Conservation (phyloP, 768 basidiomycete genomes). For the Suillus ampliporus region DNA sequence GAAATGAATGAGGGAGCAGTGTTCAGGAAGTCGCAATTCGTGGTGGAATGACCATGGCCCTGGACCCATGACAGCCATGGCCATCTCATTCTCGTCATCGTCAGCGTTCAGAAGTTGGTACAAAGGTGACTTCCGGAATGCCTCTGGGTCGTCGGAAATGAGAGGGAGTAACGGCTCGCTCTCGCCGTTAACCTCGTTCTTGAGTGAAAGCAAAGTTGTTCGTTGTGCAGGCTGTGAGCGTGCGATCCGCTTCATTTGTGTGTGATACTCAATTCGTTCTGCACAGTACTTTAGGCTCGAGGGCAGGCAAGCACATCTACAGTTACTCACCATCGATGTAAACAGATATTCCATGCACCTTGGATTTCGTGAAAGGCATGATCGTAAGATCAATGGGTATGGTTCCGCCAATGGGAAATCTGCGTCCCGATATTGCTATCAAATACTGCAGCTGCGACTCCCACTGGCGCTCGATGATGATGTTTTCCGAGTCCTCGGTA, state of each 20-base stretch:
- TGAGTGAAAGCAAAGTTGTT: slow-evolving; percentile 67
- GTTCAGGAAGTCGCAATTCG: slow-evolving; percentile 68
- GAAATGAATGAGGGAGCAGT: slow-evolving; percentile 67
- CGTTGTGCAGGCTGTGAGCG: slow-evolving; percentile 71
- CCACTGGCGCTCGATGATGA: slow-evolving; percentile 90
- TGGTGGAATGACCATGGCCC: slow-evolving; percentile 89
- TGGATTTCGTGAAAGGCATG: slow-evolving; percentile 86
- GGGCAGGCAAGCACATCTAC: background rate
- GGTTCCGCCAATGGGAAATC: slow-evolving; percentile 86
- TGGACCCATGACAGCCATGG: slow-evolving; percentile 68
- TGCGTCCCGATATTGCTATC: slow-evolving; percentile 76
- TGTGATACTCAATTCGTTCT: slow-evolving; percentile 87
- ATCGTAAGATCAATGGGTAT: slow-evolving; percentile 82
- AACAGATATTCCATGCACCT: slow-evolving; percentile 75
- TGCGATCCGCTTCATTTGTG: slow-evolving; percentile 66
- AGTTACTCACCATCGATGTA: slow-evolving; percentile 75
- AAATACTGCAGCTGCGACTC: slow-evolving; percentile 87
- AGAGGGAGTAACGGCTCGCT: slow-evolving; percentile 77
- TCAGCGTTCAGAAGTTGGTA: slow-evolving; percentile 52
- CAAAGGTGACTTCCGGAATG: slow-evolving; percentile 70
- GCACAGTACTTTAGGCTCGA: background rate
- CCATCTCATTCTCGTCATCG: slow-evolving; percentile 59
- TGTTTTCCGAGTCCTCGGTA: slow-evolving; percentile 79
- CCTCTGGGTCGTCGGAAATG: slow-evolving; percentile 67
- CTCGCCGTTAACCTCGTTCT: slow-evolving; percentile 54